A percentile compares a stretch with the other conserved stretches of the same genome.
phyloP scores from a whole-genome alignment of 176 grass and related monocot genomes.

The Carex scoparia region DNA sequence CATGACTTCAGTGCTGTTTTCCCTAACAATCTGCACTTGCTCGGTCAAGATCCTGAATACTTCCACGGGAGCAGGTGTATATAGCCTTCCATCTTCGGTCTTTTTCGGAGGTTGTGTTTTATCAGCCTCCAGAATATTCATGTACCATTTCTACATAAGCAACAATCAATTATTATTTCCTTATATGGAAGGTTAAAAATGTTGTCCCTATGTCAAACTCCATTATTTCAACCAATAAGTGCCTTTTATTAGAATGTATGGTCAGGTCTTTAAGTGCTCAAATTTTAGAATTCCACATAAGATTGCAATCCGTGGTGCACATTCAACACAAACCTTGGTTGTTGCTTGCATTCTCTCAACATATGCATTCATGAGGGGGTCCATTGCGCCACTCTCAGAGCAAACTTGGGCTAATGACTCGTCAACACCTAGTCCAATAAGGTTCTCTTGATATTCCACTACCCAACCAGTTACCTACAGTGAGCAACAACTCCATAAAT shows the following conservation, averaged over 20 bases:
- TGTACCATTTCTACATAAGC: constrained; percentile 97
- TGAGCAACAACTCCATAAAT: constrained; percentile 19
- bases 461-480: constrained; percentile 98
- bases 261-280: not conserved
- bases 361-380: constrained; percentile 99
- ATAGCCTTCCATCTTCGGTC: constrained; percentile 79
- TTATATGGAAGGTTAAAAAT: constrained; percentile 6
- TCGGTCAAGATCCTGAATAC: constrained; percentile 96
- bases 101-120: constrained; percentile 91
- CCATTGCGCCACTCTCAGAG: constrained; percentile 98
- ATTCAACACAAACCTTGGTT: constrained; percentile 66
- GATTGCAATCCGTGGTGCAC: not conserved
- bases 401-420: constrained; percentile 98
- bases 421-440: constrained; percentile 91
- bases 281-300: not conserved
- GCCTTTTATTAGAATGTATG: not conserved
- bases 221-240: no score
- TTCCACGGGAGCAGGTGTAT: constrained; percentile 96
- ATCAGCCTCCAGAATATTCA: constrained; percentile 95
- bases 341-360: constrained; percentile 95
- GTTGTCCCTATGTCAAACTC: not conserved
- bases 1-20: constrained; percentile 97
- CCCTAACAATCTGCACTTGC: constrained; percentile 95
- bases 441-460: constrained; percentile 95
- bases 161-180: constrained; percentile 23